Base-by-base conservation (phyloP, 2,329 filamentous ascomycete species). In the Apiospora phragmitis region DNA sequence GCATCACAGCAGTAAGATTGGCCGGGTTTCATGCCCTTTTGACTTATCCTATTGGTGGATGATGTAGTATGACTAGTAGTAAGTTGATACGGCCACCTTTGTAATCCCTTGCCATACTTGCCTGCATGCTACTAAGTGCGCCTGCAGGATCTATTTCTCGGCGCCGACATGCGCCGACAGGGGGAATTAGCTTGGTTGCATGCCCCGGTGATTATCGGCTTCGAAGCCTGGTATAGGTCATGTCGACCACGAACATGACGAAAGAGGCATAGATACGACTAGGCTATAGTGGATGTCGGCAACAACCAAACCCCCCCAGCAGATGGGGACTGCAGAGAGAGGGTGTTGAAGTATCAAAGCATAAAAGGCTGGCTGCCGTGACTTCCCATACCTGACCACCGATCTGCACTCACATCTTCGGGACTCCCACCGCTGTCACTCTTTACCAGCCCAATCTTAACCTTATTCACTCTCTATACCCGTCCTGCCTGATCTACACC, bases 341-440 rank as follows among this genome's bases (percentile, higher is more conserved):
- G 32, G 29, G n/a, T 49, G 47, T 14, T 14, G 47, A 16, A 18
- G 9, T 24, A n/a, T 12, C 24, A 11, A 21, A 35, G 55, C 38
- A 62, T 62, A 62, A 62, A 62, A 62, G 55, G 55, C n/a, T 14
- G 55, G 3, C 55, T 21, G 21, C 21, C 55, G 55, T 38, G 32
- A 14, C 55, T 62, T 62, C 24, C 55, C 32, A n/a, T 38, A 16
- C 32, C 55, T 62, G 32, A 11, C 29, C 55, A 14, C 2, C 32
- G 55, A 62, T 62, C 55, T 38, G 55, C 32, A n/a, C 32, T 62
- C 55, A 32, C 32, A 38, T 38, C 55, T 62, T 38, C 55, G 55
- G 55, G 32, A 62, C 55, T 62, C 55, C 55, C 4, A 62, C 55
- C 55, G 55, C 55, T 62, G 55, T 62, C 55, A 62, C 21, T 62